Evolutionary conservation across 2,329 filamentous ascomycete genomes (phyloP).

Genomic region (Coccinonectria pachysandricola): DNA sequence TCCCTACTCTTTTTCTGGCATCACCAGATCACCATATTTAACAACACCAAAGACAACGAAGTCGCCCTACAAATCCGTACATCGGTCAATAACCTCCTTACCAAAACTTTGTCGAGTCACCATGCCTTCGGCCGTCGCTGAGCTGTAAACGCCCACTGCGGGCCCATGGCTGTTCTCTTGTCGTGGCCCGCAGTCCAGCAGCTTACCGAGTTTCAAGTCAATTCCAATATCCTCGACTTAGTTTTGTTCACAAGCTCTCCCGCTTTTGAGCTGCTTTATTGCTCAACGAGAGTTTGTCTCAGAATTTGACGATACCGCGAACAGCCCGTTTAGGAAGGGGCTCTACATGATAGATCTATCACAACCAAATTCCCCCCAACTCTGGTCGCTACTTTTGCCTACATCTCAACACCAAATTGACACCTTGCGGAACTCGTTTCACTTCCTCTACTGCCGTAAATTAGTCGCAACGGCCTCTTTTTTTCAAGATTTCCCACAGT

Average conservation of each 20-base stretch:
- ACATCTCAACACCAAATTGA: too few species aligned
- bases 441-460: too few species aligned
- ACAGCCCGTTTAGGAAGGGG: slow-evolving; percentile 21
- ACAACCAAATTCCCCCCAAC: too few species aligned
- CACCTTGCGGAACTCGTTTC: too few species aligned
- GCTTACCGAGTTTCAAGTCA: slow-evolving; percentile 63
- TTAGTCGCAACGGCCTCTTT: too few species aligned
- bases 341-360: slow-evolving; percentile 12
- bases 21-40: slow-evolving; percentile 22
- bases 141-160: slow-evolving; percentile 88
- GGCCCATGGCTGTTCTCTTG: slow-evolving; percentile 38
- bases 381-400: too few species aligned
- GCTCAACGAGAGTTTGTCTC: slow-evolving; percentile 29
- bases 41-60: slow-evolving; percentile 52
- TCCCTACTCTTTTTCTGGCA: slow-evolving; percentile 20
- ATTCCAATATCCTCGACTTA: slow-evolving; percentile 50
- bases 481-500: too few species aligned
- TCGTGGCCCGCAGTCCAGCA: slow-evolving; percentile 70
- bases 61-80: slow-evolving; percentile 34
- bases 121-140: slow-evolving; percentile 71
- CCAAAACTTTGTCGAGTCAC: slow-evolving; percentile 59
- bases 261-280: slow-evolving; percentile 32
- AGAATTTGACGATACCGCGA: slow-evolving; percentile 24
- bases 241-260: slow-evolving; percentile 51
- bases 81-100: slow-evolving; percentile 26